These are phyloP conservation scores for Cyberlindnera mycetangii DNA, from an alignment of 805 yeast genomes.

Conservation along the genomic window DNA sequence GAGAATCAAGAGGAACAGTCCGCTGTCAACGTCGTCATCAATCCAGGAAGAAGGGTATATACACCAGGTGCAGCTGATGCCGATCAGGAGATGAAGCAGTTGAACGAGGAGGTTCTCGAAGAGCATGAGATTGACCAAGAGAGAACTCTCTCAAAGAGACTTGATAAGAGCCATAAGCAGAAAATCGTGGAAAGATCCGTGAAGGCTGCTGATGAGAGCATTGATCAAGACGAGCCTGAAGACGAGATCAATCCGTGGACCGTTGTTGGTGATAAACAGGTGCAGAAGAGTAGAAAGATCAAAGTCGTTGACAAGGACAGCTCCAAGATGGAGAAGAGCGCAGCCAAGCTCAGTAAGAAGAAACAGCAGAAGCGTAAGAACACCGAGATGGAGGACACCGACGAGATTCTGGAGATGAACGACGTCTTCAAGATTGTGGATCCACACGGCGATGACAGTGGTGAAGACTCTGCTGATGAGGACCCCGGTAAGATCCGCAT, in stretches of 20 bases:
- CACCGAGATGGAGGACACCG: slow-evolving; percentile 37
- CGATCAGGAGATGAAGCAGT: slow-evolving; percentile 32
- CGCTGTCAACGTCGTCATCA: slow-evolving; percentile 49
- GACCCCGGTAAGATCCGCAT: slow-evolving; percentile 42
- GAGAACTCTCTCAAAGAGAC: slow-evolving; percentile 41
- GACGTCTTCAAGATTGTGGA: slow-evolving; percentile 55
- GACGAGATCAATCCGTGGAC: slow-evolving; percentile 52
- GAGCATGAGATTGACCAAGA: slow-evolving; percentile 52
- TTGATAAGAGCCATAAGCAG: slow-evolving; percentile 28
- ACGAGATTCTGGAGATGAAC: slow-evolving; percentile 41
- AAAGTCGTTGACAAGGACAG: slow-evolving; percentile 48
- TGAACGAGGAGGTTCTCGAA: slow-evolving; percentile 35
- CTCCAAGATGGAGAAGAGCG: slow-evolving; percentile 45
- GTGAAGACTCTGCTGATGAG: slow-evolving; percentile 39
- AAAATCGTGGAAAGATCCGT: slow-evolving; percentile 7
- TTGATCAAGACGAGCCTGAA: slow-evolving; percentile 10
- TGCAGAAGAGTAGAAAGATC: slow-evolving; percentile 44
- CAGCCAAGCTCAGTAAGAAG: slow-evolving; percentile 26
- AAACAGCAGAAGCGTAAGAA: slow-evolving; percentile 32
- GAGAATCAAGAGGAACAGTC: slow-evolving; percentile 33
- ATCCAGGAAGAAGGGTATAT: slow-evolving; percentile 79
- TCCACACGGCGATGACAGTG: slow-evolving; percentile 36
- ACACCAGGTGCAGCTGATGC: slow-evolving; percentile 48
- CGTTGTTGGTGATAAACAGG: slow-evolving; percentile 25
- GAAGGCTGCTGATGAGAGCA: background rate